phyloP scores from a whole-genome alignment of 225 moss, liverwort and hornwort genomes.

The Polytrichum commune region DNA sequence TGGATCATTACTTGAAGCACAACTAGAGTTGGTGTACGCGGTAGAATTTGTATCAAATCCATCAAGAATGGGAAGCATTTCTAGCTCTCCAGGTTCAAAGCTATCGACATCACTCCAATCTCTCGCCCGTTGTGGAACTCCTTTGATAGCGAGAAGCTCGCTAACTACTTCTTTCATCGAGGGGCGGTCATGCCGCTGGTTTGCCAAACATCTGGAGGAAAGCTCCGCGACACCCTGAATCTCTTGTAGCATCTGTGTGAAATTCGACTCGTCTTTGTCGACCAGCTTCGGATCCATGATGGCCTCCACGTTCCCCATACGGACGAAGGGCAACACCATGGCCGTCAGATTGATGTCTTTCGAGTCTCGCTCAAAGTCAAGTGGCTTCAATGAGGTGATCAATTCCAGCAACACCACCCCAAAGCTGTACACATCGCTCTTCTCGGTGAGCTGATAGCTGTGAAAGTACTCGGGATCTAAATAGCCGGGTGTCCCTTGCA shows the following conservation, averaged over 20 bases:
- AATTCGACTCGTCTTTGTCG: constrained; percentile 15
- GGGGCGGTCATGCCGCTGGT: not conserved
- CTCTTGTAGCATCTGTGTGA: constrained; percentile 17
- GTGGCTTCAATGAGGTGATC: constrained; percentile 41
- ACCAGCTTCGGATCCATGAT: constrained; percentile 26
- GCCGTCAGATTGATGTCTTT: constrained; percentile 24
- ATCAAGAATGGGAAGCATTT: constrained; percentile 5
- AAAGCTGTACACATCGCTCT: constrained; percentile 55
- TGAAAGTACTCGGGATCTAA: constrained; percentile 51
- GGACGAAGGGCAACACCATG: constrained; percentile 15
- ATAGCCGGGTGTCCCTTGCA: constrained; percentile 49
- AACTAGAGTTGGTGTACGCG: not conserved
- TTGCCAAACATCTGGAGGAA: constrained; percentile 18
- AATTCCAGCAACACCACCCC: constrained; percentile 51
- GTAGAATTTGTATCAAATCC: not conserved
- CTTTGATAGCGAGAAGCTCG: not conserved
- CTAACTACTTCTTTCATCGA: constrained; percentile 6
- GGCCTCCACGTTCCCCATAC: constrained; percentile 19
- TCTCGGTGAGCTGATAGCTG: constrained; percentile 43
- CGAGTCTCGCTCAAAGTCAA: constrained; percentile 30
- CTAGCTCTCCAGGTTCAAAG: not conserved
- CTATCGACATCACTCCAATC: not conserved
- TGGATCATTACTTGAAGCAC: not conserved
- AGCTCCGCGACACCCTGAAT: constrained; percentile 21
- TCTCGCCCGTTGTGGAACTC: not conserved